Base-by-base conservation (phyloP, 371 early-diverging fungal genomes). In the Apophysomyces trapeziformis region DNA sequence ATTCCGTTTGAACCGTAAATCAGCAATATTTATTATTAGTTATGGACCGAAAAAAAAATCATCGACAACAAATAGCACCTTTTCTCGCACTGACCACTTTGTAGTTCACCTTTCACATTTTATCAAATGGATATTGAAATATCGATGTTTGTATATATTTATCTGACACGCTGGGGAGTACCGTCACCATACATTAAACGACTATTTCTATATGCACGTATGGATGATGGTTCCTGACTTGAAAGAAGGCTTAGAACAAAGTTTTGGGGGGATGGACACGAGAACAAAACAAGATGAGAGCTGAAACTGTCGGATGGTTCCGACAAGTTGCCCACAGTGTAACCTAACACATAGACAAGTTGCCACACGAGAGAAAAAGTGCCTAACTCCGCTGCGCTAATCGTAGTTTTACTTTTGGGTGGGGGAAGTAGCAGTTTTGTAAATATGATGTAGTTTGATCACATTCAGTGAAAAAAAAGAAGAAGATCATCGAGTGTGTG, bases 11-110 rank as follows among this genome's bases (percentile, higher is more conserved):
- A 41, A 41, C 41, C 41, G 41, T 41, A 41, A 41, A 41, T 41
- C 41, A 13, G 41, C 41, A 41, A 26, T 41, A 41, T 41, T 41
- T 41, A 41, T 41, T 11, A 41, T 13, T 41, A 41, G 8, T 41
- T 41, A 18, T 9, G 16, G 9, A n/a, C 9, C 7, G 47, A 47
- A 7, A 16, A 50, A 50, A 1, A 50, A 8, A n/a, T 4, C 21
- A 50, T 50, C 54, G 21, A 50, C 41, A 50, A 50, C 54, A 50
- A 50, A 50, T 50, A 50, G 4, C 21, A 21, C 9, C 54, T 21
- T 50, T 50, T 50, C 54, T 50, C 54, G 54, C 54, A 50, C 54
- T 50, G 54, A 50, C 54, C 54, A 50, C 54, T 50, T 50, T 50
- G 16, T n/a, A 9, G 5, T 5, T 41, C 13, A 13, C 5, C 21